phyloP scores from a whole-genome alignment of 2,329 filamentous ascomycete genomes.

The Laburnicola sp. region DNA sequence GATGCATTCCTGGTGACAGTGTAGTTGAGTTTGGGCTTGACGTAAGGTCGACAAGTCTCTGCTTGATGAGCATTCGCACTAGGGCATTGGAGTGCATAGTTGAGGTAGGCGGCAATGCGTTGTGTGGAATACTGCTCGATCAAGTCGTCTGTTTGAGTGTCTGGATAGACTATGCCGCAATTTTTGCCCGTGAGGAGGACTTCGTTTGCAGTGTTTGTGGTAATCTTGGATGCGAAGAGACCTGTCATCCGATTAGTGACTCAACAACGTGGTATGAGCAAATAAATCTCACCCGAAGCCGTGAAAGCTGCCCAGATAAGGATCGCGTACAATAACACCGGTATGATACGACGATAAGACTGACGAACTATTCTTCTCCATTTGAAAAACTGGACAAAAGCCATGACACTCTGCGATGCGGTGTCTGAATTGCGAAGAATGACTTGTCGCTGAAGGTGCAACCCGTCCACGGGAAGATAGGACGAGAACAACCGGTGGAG shows the following conservation, averaged over 20 bases:
- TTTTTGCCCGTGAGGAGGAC: conserved; percentile 31
- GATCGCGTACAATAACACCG: no score
- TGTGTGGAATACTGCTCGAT: not conserved
- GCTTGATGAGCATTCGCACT: conserved; percentile 1
- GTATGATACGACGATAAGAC: no score
- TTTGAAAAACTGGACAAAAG: conserved; percentile 2
- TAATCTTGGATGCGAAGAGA: conserved; percentile 42
- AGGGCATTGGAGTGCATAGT: conserved; percentile 11
- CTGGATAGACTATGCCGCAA: conserved; percentile 8
- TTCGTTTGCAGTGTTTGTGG: conserved; percentile 39
- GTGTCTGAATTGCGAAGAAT: conserved; percentile 39
- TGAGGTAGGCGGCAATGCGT: conserved; percentile 10
- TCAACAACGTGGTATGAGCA: conserved; percentile 16
- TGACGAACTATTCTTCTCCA: no score
- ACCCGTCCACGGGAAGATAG: conserved; percentile 9
- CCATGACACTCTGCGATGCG: conserved; percentile 23
- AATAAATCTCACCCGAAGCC: not conserved
- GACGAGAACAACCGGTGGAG: conserved; percentile 14
- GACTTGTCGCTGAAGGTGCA: conserved; percentile 38
- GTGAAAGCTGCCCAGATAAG: conserved; percentile 22
- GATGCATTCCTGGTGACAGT: conserved; percentile 8
- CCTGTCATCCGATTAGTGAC: conserved; percentile 16
- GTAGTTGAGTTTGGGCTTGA: conserved; percentile 16
- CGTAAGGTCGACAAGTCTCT: conserved; percentile 23
- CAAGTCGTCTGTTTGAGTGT: not conserved